A percentile compares a stretch with the other conserved stretches of the same genome.
Evolutionary conservation across 805 yeast genomes (phyloP).

Genomic region (Yamadazyma phyllophila): DNA sequence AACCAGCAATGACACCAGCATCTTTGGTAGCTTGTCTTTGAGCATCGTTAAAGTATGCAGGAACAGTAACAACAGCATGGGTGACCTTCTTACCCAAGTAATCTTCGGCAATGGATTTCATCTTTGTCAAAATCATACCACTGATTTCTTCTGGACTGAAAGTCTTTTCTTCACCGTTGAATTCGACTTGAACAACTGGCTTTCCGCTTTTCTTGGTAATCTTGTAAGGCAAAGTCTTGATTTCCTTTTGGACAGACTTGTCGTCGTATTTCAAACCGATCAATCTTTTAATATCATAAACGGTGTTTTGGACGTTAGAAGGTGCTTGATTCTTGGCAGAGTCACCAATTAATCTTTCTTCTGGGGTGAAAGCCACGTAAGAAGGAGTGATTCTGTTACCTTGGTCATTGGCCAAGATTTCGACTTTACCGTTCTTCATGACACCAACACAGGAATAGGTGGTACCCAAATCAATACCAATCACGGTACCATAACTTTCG

Average conservation of each 20-base stretch:
- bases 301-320: constrained; percentile 86
- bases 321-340: constrained; percentile 98
- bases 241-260: constrained; percentile 63
- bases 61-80: constrained; percentile 94
- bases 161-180: constrained; percentile 77
- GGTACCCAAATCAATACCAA: constrained; percentile 82
- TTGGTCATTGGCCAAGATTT: constrained; percentile 95
- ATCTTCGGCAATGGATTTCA: constrained; percentile 91
- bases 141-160: constrained; percentile 95
- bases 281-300: constrained; percentile 88
- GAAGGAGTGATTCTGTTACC: constrained; percentile 99
- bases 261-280: constrained; percentile 88
- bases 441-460: constrained; percentile 97
- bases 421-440: constrained; percentile 87
- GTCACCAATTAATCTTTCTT: constrained; percentile 93
- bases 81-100: constrained; percentile 55
- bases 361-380: constrained; percentile 89
- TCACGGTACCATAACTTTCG: constrained; percentile 45
- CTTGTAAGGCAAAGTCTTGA: constrained; percentile 74
- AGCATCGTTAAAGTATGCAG: constrained; percentile 96
- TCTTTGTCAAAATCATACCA: constrained; percentile 86
- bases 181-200: constrained; percentile 80
- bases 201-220: constrained; percentile 71
- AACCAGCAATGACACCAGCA: constrained; percentile 95
- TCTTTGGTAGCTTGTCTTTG: constrained; percentile 98